A percentile compares a stretch with the other conserved stretches of the same genome.
Evolutionary conservation across 345 rosid species (phyloP).

Genomic region (Ricinus communis): DNA sequence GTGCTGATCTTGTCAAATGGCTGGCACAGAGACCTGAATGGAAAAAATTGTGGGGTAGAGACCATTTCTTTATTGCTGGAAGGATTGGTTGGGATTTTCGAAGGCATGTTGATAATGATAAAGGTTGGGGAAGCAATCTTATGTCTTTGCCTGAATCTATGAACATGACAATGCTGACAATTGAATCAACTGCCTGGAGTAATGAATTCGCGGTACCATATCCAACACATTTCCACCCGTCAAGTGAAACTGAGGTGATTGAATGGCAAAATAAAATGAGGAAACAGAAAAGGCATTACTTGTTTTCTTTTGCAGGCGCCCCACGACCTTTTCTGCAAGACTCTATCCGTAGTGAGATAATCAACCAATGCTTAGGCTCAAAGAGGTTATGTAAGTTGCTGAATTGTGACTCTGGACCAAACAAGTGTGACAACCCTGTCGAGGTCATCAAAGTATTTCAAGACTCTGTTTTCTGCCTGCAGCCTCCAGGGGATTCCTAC

Average conservation of each 20-base stretch:
- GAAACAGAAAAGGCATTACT: constrained; percentile 1
- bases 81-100: constrained; percentile 21
- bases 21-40: constrained; percentile 4
- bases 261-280: constrained; percentile 21
- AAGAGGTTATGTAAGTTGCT: constrained; percentile 14
- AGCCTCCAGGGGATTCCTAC: constrained; percentile 27
- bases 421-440: constrained; percentile 15
- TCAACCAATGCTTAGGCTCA: constrained; percentile 13
- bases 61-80: constrained; percentile 26
- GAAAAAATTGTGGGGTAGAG: constrained; percentile 23
- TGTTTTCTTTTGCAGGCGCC: constrained; percentile 15
- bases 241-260: not conserved
- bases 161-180: constrained; percentile 23
- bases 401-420: not conserved
- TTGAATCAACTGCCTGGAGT: constrained; percentile 18
- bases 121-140: constrained; percentile 22
- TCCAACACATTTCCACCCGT: constrained; percentile 27
- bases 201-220: constrained; percentile 29
- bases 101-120: not conserved
- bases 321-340: not conserved
- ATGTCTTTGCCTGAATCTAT: constrained; percentile 22
- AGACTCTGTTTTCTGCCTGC: constrained; percentile 20
- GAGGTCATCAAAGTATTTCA: constrained; percentile 20
- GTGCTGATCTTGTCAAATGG: constrained; percentile 20
- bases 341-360: constrained; percentile 17